phyloP scores from a whole-genome alignment of 108 stramenopile species.

The Fragilaria radians region DNA sequence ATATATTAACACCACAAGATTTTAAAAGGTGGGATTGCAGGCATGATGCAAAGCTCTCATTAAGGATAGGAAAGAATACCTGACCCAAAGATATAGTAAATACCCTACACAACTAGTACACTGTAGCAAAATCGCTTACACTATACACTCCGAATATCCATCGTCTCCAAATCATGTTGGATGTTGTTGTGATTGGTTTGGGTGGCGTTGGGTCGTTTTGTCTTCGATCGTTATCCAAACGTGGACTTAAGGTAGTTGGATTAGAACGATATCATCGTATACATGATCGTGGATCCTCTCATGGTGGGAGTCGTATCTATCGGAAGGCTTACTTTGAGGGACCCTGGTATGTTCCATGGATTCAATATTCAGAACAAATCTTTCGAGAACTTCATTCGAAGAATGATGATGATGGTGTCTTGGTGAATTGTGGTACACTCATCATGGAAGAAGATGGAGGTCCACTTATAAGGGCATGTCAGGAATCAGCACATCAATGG shows the following conservation, averaged over 20 bases:
- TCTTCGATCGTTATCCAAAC: slow-evolving; percentile 18
- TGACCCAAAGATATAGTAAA: too few relatives aligned
- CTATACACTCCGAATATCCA: too few relatives aligned
- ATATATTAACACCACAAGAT: too few relatives aligned
- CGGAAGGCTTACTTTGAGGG: slow-evolving; percentile 51
- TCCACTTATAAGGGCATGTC: slow-evolving; percentile 5
- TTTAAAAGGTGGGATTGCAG: too few relatives aligned
- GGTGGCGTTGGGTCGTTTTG: slow-evolving; percentile 48
- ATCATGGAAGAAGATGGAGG: slow-evolving; percentile 16
- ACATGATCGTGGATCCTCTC: slow-evolving; percentile 31
- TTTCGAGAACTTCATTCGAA: slow-evolving; percentile 15
- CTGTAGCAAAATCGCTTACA: too few relatives aligned
- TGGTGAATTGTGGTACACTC: slow-evolving; percentile 29
- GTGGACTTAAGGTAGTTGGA: slow-evolving; percentile 12
- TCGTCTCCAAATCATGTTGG: too few relatives aligned
- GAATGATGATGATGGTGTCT: slow-evolving; percentile 5
- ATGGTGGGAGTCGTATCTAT: slow-evolving; percentile 35
- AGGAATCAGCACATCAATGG: slow-evolving; percentile 9
- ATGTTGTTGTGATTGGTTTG: slow-evolving; percentile 33
- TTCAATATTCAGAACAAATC: slow-evolving; percentile 23
- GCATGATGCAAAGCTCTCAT: too few relatives aligned
- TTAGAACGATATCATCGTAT: slow-evolving; percentile 23
- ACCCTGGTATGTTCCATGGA: slow-evolving; percentile 35
- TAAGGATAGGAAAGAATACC: too few relatives aligned
- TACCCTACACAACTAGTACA: too few relatives aligned